phyloP scores from a whole-genome alignment of 352 stramenopile genomes.

The Hyphochytrium catenoides region DNA sequence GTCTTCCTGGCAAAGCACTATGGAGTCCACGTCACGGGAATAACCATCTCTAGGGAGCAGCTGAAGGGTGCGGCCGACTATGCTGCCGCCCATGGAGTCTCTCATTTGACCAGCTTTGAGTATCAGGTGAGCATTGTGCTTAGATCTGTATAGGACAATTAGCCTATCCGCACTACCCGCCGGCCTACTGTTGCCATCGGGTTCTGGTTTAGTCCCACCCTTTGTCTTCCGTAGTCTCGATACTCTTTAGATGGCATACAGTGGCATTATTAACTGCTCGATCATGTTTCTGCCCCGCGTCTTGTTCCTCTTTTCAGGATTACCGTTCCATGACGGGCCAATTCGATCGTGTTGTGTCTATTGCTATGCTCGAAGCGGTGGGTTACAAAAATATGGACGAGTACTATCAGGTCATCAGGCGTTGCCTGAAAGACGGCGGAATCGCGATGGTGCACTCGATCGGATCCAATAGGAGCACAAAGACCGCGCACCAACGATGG shows the following conservation, averaged over 20 bases:
- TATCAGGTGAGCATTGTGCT: no score
- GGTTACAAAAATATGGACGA: slow-evolving; percentile 62
- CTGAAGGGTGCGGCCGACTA: slow-evolving; percentile 54
- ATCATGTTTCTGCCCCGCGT: no score
- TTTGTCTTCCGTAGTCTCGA: no score
- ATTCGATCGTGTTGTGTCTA: slow-evolving; percentile 62
- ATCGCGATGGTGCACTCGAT: slow-evolving; percentile 53
- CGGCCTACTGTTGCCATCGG: no score
- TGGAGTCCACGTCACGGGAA: slow-evolving; percentile 54
- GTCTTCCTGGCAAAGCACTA: slow-evolving; percentile 66
- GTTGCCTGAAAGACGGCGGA: slow-evolving; percentile 48
- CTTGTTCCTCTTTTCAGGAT: no score
- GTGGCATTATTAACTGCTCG: no score
- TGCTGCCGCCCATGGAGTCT: slow-evolving; percentile 41
- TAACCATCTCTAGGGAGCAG: slow-evolving; percentile 70
- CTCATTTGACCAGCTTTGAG: slow-evolving; percentile 57
- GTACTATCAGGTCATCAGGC: slow-evolving; percentile 52
- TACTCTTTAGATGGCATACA: no score
- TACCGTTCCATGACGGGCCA: slow-evolving; percentile 61
- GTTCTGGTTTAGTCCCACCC: no score
- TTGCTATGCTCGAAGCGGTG: slow-evolving; percentile 67
- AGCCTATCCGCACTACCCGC: no score
- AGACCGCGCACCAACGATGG: slow-evolving; percentile 53
- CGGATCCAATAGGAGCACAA: slow-evolving; percentile 46
- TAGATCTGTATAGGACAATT: no score